Base-by-base conservation (phyloP, 768 basidiomycete species). In the Hericium rajendrae region DNA sequence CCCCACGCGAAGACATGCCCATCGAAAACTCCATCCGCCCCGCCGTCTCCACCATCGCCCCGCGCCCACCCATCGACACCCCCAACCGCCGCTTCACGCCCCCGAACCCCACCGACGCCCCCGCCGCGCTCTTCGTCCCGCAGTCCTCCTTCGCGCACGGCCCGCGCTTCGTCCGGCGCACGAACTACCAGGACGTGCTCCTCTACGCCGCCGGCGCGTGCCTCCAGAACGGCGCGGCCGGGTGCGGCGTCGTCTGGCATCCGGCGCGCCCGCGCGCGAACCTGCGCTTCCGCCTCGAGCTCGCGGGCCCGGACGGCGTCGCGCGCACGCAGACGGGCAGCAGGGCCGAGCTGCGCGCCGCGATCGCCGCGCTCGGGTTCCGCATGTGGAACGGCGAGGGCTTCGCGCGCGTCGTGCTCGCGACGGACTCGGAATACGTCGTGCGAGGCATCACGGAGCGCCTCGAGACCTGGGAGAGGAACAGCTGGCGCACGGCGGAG, bases 321-420 rank as follows among this genome's bases (percentile, higher is more conserved):
- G 28, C 8, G 16, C 54, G 58, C 32, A 40, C 49, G 58, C 66
- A 65, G 62, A 66, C 72, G 64, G 58, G 64, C 60, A 66, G 68
- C 69, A 63, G 73, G 64, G 71, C 71, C n/a, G 71, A 71, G 62
- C 67, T 72, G 0, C 66, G 70, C 15, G 71, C 70, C n/a, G 70
- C 61, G 13, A 60, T 68, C 46, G 55, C 50, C 13, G 67, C 64
- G 48, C 60, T 72, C 28, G 49, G 49, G 18, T 53, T 64, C 48
- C 57, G 66, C 6, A 6, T 48, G 12, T 72, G 71, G 71, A 54
- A 55, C 10, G 66, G 62, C 6, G 69, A 70, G 48, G 55, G 55
- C 46, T 69, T 69, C 55, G 56, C 52, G 20, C 64, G 67, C n/a
- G 57, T 73, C 53, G 67, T 71, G 10, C 58, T 73, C 48, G 69